These are phyloP conservation scores for Scheffersomyces coipomensis DNA, from an alignment of 805 yeast species.

Conservation along the genomic window DNA sequence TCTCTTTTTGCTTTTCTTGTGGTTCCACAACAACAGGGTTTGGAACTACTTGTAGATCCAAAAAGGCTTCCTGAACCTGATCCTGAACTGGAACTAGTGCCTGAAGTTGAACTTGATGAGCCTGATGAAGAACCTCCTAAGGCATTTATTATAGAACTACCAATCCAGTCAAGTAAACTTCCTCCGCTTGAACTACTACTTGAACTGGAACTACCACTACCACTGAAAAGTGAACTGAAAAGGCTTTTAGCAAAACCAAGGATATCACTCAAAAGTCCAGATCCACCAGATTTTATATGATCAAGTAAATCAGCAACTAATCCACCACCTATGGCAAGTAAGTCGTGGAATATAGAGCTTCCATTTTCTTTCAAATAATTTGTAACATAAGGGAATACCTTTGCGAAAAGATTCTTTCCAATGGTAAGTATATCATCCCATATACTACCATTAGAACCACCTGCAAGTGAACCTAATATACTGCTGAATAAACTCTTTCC, in stretches of 20 bases:
- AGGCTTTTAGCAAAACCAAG: constrained; percentile 10
- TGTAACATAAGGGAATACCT: neutral
- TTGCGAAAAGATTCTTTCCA: neutral
- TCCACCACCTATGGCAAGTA: constrained; percentile 4
- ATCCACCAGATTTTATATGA: constrained; percentile 1
- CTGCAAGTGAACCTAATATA: neutral
- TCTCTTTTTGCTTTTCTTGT: constrained; percentile 12
- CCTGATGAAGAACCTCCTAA: constrained; percentile 4
- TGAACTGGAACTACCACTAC: constrained; percentile 4
- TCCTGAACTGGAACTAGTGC: constrained; percentile 3
- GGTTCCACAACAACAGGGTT: constrained; percentile 7
- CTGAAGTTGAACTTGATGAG: constrained; percentile 6
- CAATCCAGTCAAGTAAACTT: constrained; percentile 6
- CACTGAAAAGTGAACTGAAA: constrained; percentile 9
- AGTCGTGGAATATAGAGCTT: neutral
- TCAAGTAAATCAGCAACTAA: constrained; percentile 8
- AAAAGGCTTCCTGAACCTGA: constrained; percentile 2
- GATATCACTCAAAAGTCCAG: constrained; percentile 8
- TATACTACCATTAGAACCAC: constrained; percentile 1
- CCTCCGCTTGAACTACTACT: constrained; percentile 7
- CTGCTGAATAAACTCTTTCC: neutral
- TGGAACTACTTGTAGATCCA: constrained; percentile 3
- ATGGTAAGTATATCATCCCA: neutral
- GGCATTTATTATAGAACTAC: constrained; percentile 2
- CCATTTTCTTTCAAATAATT: neutral